phyloP scores from a whole-genome alignment of 805 yeast species.

The Candida sithepensis region DNA sequence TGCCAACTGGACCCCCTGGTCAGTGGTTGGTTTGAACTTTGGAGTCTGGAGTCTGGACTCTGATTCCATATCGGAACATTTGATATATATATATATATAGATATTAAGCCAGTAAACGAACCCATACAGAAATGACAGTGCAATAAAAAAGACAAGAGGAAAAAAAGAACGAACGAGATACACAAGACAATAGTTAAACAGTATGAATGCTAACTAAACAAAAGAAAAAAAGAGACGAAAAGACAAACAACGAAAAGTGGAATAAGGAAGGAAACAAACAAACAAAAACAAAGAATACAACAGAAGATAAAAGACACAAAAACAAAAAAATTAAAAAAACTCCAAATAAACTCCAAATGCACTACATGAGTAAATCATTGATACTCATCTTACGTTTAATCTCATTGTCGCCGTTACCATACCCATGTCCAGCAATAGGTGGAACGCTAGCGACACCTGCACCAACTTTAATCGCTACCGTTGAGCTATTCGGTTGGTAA shows the following conservation, averaged over 20 bases:
- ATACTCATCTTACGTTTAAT: slow-evolving; percentile 24
- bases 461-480: neutral
- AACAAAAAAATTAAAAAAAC: neutral
- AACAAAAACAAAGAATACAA: neutral
- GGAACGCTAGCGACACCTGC: neutral
- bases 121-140: neutral
- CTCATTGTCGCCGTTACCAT: slow-evolving; percentile 1
- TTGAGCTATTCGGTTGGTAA: neutral
- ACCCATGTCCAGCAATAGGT: neutral
- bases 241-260: no score
- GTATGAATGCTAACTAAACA: no score
- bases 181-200: neutral
- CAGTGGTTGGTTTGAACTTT: no score
- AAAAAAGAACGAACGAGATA: neutral
- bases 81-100: neutral
- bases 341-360: neutral
- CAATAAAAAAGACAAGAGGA: neutral
- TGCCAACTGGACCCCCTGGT: no score
- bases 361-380: slow-evolving; percentile 16
- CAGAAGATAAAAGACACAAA: neutral
- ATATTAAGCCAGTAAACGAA: neutral
- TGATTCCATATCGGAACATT: neutral
- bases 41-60: no score
- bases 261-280: neutral
- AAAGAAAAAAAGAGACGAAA: no score